Evolutionary conservation across 257 asterid genomes (phyloP), one percentile per base, ranked within the genome.

Genomic region (Salvia rosmarinus): DNA sequence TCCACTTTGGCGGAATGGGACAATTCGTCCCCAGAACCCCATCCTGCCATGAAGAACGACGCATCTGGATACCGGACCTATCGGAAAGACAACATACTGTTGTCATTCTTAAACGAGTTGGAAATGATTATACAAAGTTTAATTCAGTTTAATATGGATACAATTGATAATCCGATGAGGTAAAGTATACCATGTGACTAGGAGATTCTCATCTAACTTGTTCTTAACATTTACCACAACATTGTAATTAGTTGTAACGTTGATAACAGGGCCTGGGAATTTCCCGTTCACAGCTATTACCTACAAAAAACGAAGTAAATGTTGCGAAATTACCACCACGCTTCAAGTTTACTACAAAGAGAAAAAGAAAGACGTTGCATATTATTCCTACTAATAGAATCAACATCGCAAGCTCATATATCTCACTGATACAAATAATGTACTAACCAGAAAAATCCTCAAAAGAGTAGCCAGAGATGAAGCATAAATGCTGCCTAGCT

Each of bases 51-150:
- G 97, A 86, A 12, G 94, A 39, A 3, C 95, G 91, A 1, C 99
- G 97, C 97, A 89, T 90, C 81, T 95, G 99, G 57, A 95, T 82
- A 37, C 99, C 98, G 1, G 90, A 21, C 99, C 99, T 95, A 79
- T 40, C 23, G 60, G 59, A 73, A 62, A 35, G 68, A 79, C 19
- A 65, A 4, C 6, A 52, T 1, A 54, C 43, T 12, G 1, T 2
- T n/a, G n/a, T n/a, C 25, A 58, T 13, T 17, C 14, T 25, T 49
- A 34, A n/a, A 46, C 37, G 28, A 23, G 42, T n/a, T 13, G 35
- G 13, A 50, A 16, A 9, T 4, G 52, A 43, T 12, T 19, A 54
- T 9, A 13, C 21, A 13, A 19, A 56, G 19, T 44, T 35, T 21
- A 12, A 61, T 46, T 68, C 47, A 56, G 68, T 28, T 54, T 25